These are phyloP conservation scores for Agaricus subrufescens DNA, from an alignment of 768 basidiomycete species.

Conservation along the genomic window DNA sequence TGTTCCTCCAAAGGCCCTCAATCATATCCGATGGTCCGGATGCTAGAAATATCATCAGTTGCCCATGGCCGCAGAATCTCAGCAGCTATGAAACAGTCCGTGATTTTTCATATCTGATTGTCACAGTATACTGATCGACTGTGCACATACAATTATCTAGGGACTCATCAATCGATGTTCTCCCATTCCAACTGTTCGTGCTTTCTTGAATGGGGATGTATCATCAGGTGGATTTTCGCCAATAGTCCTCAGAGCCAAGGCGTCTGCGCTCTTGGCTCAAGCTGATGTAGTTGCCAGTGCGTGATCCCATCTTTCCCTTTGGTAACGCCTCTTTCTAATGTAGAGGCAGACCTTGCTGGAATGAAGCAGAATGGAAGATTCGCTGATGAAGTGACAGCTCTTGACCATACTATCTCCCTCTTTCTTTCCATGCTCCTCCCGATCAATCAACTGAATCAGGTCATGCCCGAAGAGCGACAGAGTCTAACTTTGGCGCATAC, in stretches of 20 bases:
- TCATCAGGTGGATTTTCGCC: conserved; percentile 57
- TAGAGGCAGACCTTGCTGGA: conserved; percentile 20
- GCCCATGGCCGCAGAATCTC: conserved; percentile 75
- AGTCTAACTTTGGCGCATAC: conserved; percentile 58
- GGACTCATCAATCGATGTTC: conserved; percentile 49
- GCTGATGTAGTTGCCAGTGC: conserved; percentile 56
- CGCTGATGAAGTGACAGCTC: conserved; percentile 51
- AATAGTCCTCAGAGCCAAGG: conserved; percentile 65
- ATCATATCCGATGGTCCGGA: conserved; percentile 62
- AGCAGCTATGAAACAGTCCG: conserved; percentile 69
- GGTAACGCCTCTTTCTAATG: not conserved
- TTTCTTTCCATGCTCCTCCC: conserved; percentile 64
- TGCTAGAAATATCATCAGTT: conserved; percentile 53
- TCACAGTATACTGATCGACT: conserved; percentile 7
- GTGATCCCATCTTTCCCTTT: conserved; percentile 24
- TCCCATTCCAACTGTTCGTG: conserved; percentile 53
- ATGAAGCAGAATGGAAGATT: conserved; percentile 42
- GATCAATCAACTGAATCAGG: conserved; percentile 55
- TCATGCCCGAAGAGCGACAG: conserved; percentile 54
- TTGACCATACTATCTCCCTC: conserved; percentile 61
- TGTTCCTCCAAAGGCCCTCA: conserved; percentile 61
- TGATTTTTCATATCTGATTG: conserved; percentile 11
- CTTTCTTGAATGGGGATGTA: conserved; percentile 59
- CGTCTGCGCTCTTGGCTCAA: conserved; percentile 68
- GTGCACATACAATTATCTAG: conserved; percentile 27